phyloP scores from a whole-genome alignment of 192 early-diverging fungal species.

The Podila minutissima region DNA sequence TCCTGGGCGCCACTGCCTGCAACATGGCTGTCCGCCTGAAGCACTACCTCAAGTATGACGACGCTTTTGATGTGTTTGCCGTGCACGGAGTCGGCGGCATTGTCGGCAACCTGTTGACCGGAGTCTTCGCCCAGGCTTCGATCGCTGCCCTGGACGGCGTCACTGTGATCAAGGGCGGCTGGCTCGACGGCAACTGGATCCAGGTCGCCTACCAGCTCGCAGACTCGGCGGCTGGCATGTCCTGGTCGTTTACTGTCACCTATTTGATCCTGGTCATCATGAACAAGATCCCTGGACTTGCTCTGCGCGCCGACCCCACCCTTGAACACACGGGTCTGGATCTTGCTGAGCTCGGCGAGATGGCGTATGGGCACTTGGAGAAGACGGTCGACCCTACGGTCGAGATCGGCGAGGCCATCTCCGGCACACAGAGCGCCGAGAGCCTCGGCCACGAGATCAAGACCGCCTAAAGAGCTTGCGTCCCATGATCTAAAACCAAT shows the following conservation, averaged over 20 bases:
- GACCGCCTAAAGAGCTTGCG: not conserved
- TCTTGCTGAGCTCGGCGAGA: slow-evolving; percentile 85
- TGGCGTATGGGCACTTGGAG: slow-evolving; percentile 60
- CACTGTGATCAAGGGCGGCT: slow-evolving; percentile 72
- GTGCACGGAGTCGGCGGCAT: slow-evolving; percentile 89
- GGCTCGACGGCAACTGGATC: slow-evolving; percentile 69
- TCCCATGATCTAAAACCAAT: not conserved
- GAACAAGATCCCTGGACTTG: slow-evolving; percentile 82
- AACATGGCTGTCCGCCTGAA: slow-evolving; percentile 88
- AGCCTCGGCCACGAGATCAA: slow-evolving; percentile 14
- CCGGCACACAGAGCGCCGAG: slow-evolving; percentile 30
- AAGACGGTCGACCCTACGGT: slow-evolving; percentile 45
- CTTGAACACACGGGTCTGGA: slow-evolving; percentile 80
- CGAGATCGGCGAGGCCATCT: slow-evolving; percentile 43
- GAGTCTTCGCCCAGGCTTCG: slow-evolving; percentile 86
- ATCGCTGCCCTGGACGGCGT: slow-evolving; percentile 77
- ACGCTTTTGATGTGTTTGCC: slow-evolving; percentile 92
- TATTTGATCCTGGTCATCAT: slow-evolving; percentile 77
- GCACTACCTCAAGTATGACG: slow-evolving; percentile 87
- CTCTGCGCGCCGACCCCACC: slow-evolving; percentile 77
- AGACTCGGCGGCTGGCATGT: slow-evolving; percentile 73
- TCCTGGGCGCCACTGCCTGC: slow-evolving; percentile 76
- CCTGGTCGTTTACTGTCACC: slow-evolving; percentile 82
- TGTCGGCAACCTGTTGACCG: slow-evolving; percentile 89
- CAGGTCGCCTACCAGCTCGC: slow-evolving; percentile 87